These are phyloP conservation scores for Castanospermum australe DNA, from an alignment of 306 rosid species.

Conservation along the genomic window DNA sequence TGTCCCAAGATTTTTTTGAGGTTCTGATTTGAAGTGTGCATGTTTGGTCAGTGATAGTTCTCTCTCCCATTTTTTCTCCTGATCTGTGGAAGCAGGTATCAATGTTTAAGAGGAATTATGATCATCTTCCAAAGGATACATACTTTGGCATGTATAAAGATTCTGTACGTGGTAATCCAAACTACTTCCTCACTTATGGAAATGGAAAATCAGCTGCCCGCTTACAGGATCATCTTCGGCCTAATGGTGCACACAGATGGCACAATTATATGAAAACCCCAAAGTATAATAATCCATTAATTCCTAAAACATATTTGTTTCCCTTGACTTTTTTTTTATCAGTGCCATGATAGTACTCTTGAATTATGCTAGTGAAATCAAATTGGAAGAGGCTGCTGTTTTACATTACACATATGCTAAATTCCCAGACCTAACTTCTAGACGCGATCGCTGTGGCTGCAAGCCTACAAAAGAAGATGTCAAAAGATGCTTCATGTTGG, in stretches of 20 bases:
- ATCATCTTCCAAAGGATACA: slow-evolving; percentile 92
- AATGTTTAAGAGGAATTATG: slow-evolving; percentile 94
- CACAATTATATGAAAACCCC: slow-evolving; percentile 98
- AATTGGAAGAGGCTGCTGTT: slow-evolving; percentile 98
- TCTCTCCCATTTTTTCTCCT: neutral
- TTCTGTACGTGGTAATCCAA: slow-evolving; percentile 89
- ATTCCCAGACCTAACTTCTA: slow-evolving; percentile 91
- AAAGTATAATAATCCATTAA: slow-evolving; percentile 45
- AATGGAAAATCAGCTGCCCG: slow-evolving; percentile 98
- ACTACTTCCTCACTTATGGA: slow-evolving; percentile 95
- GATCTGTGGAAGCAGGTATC: slow-evolving; percentile 56
- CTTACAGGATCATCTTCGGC: slow-evolving; percentile 89
- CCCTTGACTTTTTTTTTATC: neutral
- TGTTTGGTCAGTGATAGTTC: neutral
- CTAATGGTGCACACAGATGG: slow-evolving; percentile 99
- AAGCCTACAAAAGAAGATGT: slow-evolving; percentile 95
- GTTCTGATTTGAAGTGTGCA: neutral
- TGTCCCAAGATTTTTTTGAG: neutral
- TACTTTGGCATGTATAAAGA: slow-evolving; percentile 96
- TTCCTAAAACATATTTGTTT: neutral
- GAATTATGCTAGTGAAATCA: slow-evolving; percentile 70
- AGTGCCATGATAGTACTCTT: slow-evolving; percentile 25
- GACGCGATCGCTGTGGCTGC: slow-evolving; percentile 97
- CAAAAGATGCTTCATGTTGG: slow-evolving; percentile 99
- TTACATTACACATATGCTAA: slow-evolving; percentile 93